A percentile compares a stretch with the other conserved stretches of the same genome.
Conservation (phyloP, 805 yeast genomes). For the Candida chauliodis region DNA sequence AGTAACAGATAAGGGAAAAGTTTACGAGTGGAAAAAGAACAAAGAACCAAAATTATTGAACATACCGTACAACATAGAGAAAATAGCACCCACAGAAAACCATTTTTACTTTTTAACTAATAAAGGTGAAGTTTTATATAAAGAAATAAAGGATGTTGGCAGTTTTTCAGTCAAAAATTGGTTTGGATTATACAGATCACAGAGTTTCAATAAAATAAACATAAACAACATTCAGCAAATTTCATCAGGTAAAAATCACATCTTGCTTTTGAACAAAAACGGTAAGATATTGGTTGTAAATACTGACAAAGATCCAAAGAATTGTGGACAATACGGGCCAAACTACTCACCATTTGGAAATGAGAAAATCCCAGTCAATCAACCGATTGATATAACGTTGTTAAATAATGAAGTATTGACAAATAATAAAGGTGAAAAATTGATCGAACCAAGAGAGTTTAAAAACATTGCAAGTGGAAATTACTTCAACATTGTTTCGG, state of each 20-base stretch:
- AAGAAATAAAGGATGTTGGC: constrained; percentile 26
- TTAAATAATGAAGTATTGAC: constrained; percentile 46
- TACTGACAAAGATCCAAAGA: constrained; percentile 48
- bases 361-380: constrained; percentile 20
- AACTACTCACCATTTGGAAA: constrained; percentile 60
- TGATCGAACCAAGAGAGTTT: constrained; percentile 42
- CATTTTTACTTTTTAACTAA: constrained; percentile 39
- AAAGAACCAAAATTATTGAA: constrained; percentile 25
- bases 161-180: constrained; percentile 19
- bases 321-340: constrained; percentile 85
- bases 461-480: constrained; percentile 68
- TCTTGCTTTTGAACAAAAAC: constrained; percentile 55
- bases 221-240: constrained; percentile 39
- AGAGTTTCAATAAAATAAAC: constrained; percentile 8
- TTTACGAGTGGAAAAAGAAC: constrained; percentile 64
- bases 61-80: constrained; percentile 26
- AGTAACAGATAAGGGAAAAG: constrained; percentile 64
- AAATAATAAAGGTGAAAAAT: constrained; percentile 17
- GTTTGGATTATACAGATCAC: constrained; percentile 16
- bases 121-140: constrained; percentile 34
- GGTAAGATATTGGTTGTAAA: constrained; percentile 64
- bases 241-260: constrained; percentile 62
- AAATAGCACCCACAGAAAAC: constrained; percentile 31
- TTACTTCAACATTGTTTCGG: constrained; percentile 69
- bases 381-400: constrained; percentile 48